A percentile compares a stretch with the other conserved stretches of the same genome.
These are phyloP conservation scores for Leccinum fibrillosum DNA, from an alignment of 768 basidiomycete genomes.

Conservation along the genomic window DNA sequence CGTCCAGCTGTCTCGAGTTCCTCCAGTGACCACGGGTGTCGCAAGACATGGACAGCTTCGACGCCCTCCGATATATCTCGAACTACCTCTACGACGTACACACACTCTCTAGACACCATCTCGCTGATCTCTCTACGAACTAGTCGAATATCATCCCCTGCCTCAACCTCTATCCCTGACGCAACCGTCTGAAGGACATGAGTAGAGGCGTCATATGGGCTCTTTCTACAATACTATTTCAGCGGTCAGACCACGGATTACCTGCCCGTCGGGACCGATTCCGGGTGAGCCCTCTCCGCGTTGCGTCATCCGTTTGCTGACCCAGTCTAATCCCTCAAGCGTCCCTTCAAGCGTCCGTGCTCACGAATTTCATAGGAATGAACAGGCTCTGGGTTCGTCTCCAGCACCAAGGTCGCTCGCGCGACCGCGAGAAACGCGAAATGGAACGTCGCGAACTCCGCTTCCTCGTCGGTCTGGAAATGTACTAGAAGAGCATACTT, in stretches of 20 bases:
- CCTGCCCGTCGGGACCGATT: constrained; percentile 80
- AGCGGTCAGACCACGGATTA: constrained; percentile 90
- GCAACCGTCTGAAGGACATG: too few species aligned
- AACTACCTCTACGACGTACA: too few species aligned
- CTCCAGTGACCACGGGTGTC: too few species aligned
- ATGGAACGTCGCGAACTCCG: constrained; percentile 92
- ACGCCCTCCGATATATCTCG: too few species aligned
- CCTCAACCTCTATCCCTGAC: too few species aligned
- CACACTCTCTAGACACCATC: too few species aligned
- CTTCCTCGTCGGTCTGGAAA: constrained; percentile 90
- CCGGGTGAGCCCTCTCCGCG: constrained; percentile 55
- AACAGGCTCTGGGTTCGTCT: constrained; percentile 98
- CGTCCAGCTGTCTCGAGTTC: too few species aligned
- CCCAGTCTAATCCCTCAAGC: constrained; percentile 63
- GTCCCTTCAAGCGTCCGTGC: constrained; percentile 89
- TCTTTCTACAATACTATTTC: constrained; percentile 95
- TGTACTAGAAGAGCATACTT: constrained; percentile 84
- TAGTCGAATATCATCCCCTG: too few species aligned
- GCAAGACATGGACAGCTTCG: too few species aligned
- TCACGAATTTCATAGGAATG: constrained; percentile 89
- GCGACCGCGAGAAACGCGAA: constrained; percentile 96
- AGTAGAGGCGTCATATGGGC: constrained; percentile 53
- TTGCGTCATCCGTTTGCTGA: not conserved
- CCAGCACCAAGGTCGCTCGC: constrained; percentile 96
- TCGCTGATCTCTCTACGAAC: too few species aligned